Conservation (phyloP, 139 green algal species). For the Marvania coccoides region DNA sequence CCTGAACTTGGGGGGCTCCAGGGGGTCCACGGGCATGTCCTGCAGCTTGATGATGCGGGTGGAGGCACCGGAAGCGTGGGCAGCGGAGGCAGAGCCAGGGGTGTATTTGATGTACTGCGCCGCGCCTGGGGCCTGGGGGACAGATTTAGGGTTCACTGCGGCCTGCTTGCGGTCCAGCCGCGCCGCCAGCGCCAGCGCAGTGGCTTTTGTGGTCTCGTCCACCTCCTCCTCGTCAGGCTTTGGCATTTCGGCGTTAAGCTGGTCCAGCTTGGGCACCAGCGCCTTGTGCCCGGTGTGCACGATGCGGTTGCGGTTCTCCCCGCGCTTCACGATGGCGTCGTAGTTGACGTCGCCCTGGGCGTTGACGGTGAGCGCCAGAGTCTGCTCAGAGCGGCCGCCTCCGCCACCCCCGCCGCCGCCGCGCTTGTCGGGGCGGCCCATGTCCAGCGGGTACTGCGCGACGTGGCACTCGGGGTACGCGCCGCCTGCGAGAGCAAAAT, state of each 20-base stretch:
- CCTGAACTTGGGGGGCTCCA: conserved; percentile 96
- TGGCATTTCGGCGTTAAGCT: conserved; percentile 46
- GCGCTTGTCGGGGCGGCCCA: conserved; percentile 64
- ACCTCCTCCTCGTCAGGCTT: conserved; percentile 78
- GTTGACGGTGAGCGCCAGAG: conserved; percentile 69
- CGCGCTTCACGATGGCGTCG: conserved; percentile 79
- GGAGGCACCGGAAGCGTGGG: conserved; percentile 53
- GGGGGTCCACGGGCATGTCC: conserved; percentile 89
- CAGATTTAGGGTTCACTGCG: conserved; percentile 65
- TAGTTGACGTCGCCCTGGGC: conserved; percentile 74
- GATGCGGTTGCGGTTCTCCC: conserved; percentile 59
- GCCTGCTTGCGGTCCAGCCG: conserved; percentile 72
- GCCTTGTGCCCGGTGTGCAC: conserved; percentile 67
- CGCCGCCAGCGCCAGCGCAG: conserved; percentile 53
- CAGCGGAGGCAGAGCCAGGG: conserved; percentile 56
- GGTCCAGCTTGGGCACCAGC: conserved; percentile 83
- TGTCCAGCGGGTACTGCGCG: conserved; percentile 86
- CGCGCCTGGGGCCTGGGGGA: conserved; percentile 60
- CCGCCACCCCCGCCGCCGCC: conserved; percentile 8
- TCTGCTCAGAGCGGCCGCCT: conserved; percentile 25
- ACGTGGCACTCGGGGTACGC: conserved; percentile 89
- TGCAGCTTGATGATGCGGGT: conserved; percentile 97
- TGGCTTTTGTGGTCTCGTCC: conserved; percentile 56
- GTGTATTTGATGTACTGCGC: conserved; percentile 96
- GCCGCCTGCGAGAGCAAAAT: conserved; percentile 11